Conservation (phyloP, 306 rosid species). For the Cicer bijugum region DNA sequence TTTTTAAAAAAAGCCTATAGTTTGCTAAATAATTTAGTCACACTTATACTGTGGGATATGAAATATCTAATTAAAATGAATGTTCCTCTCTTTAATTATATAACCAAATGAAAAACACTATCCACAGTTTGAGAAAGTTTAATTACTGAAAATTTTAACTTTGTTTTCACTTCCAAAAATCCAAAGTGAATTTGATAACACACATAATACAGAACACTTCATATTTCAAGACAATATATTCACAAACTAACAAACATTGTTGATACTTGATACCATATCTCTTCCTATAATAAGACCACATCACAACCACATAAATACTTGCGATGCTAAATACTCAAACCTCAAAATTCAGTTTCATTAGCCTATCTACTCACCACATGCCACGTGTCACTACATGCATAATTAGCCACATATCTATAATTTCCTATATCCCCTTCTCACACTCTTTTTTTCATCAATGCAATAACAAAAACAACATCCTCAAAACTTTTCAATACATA, state of each 20-base stretch:
- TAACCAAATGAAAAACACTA: neutral
- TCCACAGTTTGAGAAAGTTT: conserved; percentile 2
- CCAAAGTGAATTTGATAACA: neutral
- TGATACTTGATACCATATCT: conserved; percentile 60
- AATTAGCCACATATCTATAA: conserved; percentile 62
- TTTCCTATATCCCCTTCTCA: conserved; percentile 45
- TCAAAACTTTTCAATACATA: conserved; percentile 30
- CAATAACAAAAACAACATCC: conserved; percentile 34
- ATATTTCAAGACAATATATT: neutral
- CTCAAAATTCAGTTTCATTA: conserved; percentile 44
- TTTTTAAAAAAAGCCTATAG: too few relatives aligned
- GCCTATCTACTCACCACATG: conserved; percentile 48
- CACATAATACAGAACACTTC: neutral
- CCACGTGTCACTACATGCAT: conserved; percentile 56
- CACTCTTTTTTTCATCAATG: conserved; percentile 41
- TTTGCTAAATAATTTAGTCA: too few relatives aligned
- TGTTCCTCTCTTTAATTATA: neutral
- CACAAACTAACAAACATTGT: conserved; percentile 45
- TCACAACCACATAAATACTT: conserved; percentile 70
- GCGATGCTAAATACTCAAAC: conserved; percentile 55
- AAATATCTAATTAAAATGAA: neutral
- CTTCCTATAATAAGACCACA: conserved; percentile 44
- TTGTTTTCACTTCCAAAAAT: neutral
- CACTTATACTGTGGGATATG: too few relatives aligned
- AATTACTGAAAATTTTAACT: neutral